Evolutionary conservation across 2,329 filamentous ascomycete species (phyloP).

Genomic region (Xylaria sp.): DNA sequence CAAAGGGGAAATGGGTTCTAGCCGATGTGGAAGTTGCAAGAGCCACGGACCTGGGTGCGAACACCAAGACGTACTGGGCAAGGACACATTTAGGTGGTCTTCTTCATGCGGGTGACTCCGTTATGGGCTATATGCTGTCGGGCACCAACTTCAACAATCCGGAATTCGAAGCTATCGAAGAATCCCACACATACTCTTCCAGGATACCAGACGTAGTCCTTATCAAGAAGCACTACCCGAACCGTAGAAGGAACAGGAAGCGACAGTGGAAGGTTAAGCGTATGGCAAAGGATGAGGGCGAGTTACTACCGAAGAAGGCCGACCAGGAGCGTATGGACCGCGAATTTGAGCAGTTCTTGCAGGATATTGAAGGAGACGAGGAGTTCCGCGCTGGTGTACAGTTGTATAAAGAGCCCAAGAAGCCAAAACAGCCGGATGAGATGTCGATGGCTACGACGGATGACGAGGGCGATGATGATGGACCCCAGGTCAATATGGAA

Average conservation of each 20-base stretch:
- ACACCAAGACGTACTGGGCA: conserved; percentile 88
- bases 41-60: conserved; percentile 85
- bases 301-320: conserved; percentile 84
- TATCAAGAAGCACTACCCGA: conserved; percentile 95
- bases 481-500: conserved; percentile 79
- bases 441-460: conserved; percentile 75
- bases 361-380: conserved; percentile 94
- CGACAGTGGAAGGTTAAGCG: conserved; percentile 96
- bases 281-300: conserved; percentile 89
- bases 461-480: conserved; percentile 67
- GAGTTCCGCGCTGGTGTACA: conserved; percentile 87
- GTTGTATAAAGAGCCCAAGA: conserved; percentile 78
- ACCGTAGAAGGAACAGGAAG: conserved; percentile 81
- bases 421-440: conserved; percentile 65
- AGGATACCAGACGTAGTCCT: conserved; percentile 91
- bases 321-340: conserved; percentile 89
- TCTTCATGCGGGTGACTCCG: conserved; percentile 89
- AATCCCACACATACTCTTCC: conserved; percentile 77
- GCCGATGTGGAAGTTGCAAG: conserved; percentile 90
- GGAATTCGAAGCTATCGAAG: conserved; percentile 70
- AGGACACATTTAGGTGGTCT: conserved; percentile 89
- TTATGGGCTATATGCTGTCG: conserved; percentile 90
- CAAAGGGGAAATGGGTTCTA: conserved; percentile 83
- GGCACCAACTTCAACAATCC: conserved; percentile 62
- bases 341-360: conserved; percentile 97